Conservation (phyloP, 306 rosid species). For the Prunus persica region Prunus_persica_NCBIv2 NC_034015.1:17819001-17819500, state of each 20-base stretch:
- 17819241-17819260: conserved; percentile 26
- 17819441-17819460: not conserved
- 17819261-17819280: not conserved
- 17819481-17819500: not conserved
- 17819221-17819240: conserved; percentile 30
- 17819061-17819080: conserved; percentile 19
- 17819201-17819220: conserved; percentile 32
- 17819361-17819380: conserved; percentile 48
- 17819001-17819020: conserved; percentile 29
- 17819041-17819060: conserved; percentile 8
- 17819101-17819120: conserved; percentile 62
- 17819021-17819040: conserved; percentile 24
- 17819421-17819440: not conserved
- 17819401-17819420: not conserved
- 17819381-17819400: conserved; percentile 17
- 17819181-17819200: conserved; percentile 47
- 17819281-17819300: not conserved
- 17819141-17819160: conserved; percentile 68
- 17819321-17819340: conserved; percentile 93
- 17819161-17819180: conserved; percentile 81
- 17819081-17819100: conserved; percentile 71
- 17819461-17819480: not conserved
- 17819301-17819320: conserved; percentile 74
- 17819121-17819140: conserved; percentile 63
- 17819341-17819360: conserved; percentile 92